Percentiles rank a stretch among this genome's conserved stretches.
phyloP scores from a whole-genome alignment of 176 grass and related monocot species.

The Ampelocalamus luodianensis region DNA sequence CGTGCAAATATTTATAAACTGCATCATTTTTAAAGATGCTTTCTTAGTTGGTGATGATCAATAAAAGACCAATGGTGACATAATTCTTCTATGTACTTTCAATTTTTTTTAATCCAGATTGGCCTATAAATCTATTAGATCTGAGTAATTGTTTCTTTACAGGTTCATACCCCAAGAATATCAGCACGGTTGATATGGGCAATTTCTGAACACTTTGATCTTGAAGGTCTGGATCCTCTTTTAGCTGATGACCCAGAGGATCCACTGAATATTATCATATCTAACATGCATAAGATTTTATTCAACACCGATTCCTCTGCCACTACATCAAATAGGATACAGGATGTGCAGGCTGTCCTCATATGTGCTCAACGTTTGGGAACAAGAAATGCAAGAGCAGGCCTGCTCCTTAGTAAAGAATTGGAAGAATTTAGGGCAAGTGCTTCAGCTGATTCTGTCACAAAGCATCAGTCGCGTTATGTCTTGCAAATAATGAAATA shows the following conservation, averaged over 20 bases:
- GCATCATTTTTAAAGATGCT: constrained; percentile 8
- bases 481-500: constrained; percentile 94
- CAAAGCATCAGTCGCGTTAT: constrained; percentile 94
- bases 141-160: constrained; percentile 32
- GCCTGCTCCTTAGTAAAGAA: constrained; percentile 87
- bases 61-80: not conserved
- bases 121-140: constrained; percentile 24
- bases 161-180: constrained; percentile 94
- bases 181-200: constrained; percentile 88
- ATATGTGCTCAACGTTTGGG: constrained; percentile 89
- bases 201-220: constrained; percentile 95
- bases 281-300: constrained; percentile 96
- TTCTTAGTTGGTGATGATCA: constrained; percentile 27
- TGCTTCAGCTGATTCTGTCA: constrained; percentile 80
- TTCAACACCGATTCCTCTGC: constrained; percentile 84
- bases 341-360: constrained; percentile 92
- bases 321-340: constrained; percentile 81
- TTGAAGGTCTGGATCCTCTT: constrained; percentile 97
- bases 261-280: constrained; percentile 93
- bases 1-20: constrained; percentile 12
- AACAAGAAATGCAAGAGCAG: constrained; percentile 84
- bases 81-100: not conserved
- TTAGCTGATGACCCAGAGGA: constrained; percentile 99
- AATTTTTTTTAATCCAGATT: constrained; percentile 1
- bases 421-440: constrained; percentile 86